phyloP scores from a whole-genome alignment of 1,284 basidiomycete genomes.

The Cryptococcus sp. region DNA sequence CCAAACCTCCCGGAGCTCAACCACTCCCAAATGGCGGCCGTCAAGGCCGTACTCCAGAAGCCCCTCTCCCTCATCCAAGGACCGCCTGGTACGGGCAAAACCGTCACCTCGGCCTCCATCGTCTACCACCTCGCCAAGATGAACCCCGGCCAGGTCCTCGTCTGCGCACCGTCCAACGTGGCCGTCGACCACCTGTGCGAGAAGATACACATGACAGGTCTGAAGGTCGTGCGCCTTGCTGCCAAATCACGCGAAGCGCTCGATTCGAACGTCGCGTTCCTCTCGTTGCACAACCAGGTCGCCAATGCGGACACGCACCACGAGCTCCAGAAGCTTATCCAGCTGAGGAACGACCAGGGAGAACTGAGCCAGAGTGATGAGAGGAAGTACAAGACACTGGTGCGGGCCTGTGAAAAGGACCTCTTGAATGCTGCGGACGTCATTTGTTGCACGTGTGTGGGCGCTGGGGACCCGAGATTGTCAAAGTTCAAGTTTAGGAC shows the following conservation, averaged over 20 bases:
- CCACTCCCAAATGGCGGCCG: slow-evolving; percentile 98
- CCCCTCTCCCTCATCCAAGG: slow-evolving; percentile 98
- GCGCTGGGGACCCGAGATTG: slow-evolving; percentile 91
- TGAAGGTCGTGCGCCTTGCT: slow-evolving; percentile 95
- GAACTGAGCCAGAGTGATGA: slow-evolving; percentile 96
- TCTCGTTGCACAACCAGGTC: slow-evolving; percentile 96
- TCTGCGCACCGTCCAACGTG: slow-evolving; percentile 98
- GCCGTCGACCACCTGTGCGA: slow-evolving; percentile 98
- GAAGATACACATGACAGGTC: slow-evolving; percentile 94
- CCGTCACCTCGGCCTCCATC: slow-evolving; percentile 98
- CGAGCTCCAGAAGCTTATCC: slow-evolving; percentile 94
- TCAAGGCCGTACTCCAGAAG: slow-evolving; percentile 97
- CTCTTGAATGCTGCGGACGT: slow-evolving; percentile 93
- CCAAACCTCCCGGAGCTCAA: slow-evolving; percentile 97
- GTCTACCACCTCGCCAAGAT: slow-evolving; percentile 99
- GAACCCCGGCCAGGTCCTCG: slow-evolving; percentile 98
- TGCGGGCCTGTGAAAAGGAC: slow-evolving; percentile 94
- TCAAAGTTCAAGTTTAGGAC: slow-evolving; percentile 97
- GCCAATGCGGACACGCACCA: slow-evolving; percentile 91
- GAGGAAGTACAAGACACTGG: slow-evolving; percentile 93
- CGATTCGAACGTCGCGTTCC: slow-evolving; percentile 86
- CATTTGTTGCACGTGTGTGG: slow-evolving; percentile 98
- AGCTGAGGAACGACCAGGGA: slow-evolving; percentile 95
- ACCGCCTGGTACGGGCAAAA: slow-evolving; percentile 98
- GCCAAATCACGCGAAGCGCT: slow-evolving; percentile 97